Conservation (phyloP, 768 basidiomycete species). For the Phylloporus scabripes region DNA sequence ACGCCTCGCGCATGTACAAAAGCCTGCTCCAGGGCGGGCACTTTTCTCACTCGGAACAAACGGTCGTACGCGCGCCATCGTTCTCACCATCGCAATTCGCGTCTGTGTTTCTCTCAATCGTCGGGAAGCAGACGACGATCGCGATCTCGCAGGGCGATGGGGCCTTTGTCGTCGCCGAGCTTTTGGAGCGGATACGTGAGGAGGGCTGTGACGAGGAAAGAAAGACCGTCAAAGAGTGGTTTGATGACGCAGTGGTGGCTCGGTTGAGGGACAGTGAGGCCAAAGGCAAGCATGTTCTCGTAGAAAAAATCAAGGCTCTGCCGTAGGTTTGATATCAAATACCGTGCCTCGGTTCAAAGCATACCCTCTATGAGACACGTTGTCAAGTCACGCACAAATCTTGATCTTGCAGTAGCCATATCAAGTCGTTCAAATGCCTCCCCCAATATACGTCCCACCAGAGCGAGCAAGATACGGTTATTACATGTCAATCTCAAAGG, state of each 20-base stretch:
- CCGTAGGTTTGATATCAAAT: conserved; percentile 8
- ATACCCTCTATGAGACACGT: too few relatives aligned
- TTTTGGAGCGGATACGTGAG: conserved; percentile 53
- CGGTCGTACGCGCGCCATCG: conserved; percentile 44
- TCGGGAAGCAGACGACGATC: conserved; percentile 47
- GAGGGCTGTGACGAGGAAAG: conserved; percentile 38
- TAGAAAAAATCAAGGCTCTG: conserved; percentile 48
- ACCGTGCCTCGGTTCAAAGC: too few relatives aligned
- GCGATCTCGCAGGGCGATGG: conserved; percentile 60
- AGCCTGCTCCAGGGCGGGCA: conserved; percentile 88
- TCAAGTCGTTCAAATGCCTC: too few relatives aligned
- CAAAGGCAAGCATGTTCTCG: conserved; percentile 68
- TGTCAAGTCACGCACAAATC: too few relatives aligned
- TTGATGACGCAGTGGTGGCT: conserved; percentile 42
- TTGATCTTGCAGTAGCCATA: too few relatives aligned
- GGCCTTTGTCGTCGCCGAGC: conserved; percentile 69
- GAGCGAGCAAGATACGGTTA: too few relatives aligned
- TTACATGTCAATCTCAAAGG: too few relatives aligned
- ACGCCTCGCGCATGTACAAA: conserved; percentile 82
- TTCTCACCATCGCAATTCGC: conserved; percentile 65
- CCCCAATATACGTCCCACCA: too few relatives aligned
- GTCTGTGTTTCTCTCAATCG: conserved; percentile 44
- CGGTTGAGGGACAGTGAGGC: conserved; percentile 48
- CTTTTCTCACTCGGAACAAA: conserved; percentile 57
- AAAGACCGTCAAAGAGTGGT: conserved; percentile 52